Evolutionary conservation across 306 rosid genomes (phyloP), one percentile per base, ranked within the genome.

Genomic region (Dryas octopetala): DNA sequence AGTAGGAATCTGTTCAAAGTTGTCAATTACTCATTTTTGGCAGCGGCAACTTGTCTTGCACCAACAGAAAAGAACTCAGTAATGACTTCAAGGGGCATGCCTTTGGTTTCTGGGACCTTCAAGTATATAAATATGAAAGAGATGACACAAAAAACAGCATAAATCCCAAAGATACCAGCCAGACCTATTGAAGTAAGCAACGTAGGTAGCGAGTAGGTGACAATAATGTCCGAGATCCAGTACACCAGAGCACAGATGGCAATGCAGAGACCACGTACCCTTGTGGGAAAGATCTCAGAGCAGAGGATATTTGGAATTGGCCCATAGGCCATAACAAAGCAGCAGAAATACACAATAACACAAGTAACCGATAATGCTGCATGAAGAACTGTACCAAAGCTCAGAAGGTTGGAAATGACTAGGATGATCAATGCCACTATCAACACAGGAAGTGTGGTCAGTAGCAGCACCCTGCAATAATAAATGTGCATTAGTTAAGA

Each of bases 71-170:
- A 91, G 91, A 91, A 89, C 64, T 91, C 92, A 2, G 89, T 84
- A 73, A 91, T 91, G 82, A 91, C 90, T 84, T 91, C 95, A 9
- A 91, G 97, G 58, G 97, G 97, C 96, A 91, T 91, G 72, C 95
- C 96, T 79, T 91, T 91, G 76, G 97, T 91, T 86, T 91, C 96
- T 1, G 97, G 97, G 60, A 89, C 97, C 86, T 88, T 89, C 76
- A 88, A 80, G 78, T 60, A 89, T 78, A 91, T 80, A 49, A 89
- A 91, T 40, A 91, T 61, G 83, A 81, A 88, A n/a, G 97, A 91
- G 76, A 89, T 67, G 79, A 73, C 49, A 74, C 93, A 91, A 50
- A 91, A 81, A 7, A 78, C 62, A 0, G 91, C 93, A n/a, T 89
- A 91, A 44, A 89, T 62, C 53, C 85, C 91, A 1, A 91, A 89